Evolutionary conservation across 306 rosid genomes (phyloP).

Genomic region (Hippophae tibetana): DNA sequence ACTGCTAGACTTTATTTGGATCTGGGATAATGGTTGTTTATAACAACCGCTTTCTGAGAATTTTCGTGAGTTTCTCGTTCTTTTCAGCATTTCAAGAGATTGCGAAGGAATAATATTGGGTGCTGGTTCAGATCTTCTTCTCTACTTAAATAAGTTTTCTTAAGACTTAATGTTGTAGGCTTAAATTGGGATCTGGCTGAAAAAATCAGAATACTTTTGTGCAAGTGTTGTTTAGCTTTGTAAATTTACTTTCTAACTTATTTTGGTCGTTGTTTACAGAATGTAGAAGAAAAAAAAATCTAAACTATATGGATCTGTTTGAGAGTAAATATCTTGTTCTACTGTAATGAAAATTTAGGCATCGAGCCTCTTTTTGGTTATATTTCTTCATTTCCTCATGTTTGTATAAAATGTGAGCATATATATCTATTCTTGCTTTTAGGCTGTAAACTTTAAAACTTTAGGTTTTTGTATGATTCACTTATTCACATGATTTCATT

Average conservation of each 20-base stretch:
- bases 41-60: background rate
- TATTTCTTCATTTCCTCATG: background rate
- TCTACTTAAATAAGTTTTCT: slow-evolving; percentile 6
- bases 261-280: slow-evolving; percentile 1
- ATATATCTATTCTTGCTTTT: background rate
- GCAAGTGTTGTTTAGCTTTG: background rate
- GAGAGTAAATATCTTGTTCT: background rate
- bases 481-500: no score
- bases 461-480: no score
- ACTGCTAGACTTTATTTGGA: slow-evolving; percentile 14
- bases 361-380: background rate
- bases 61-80: slow-evolving; percentile 3
- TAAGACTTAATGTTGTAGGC: background rate
- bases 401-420: no score
- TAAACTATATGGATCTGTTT: background rate
- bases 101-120: slow-evolving; percentile 12
- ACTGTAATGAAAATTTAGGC: background rate
- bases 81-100: slow-evolving; percentile 26
- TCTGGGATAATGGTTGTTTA: slow-evolving; percentile 22
- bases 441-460: background rate
- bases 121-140: slow-evolving; percentile 39
- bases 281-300: background rate
- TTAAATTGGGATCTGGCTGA: slow-evolving; percentile 13
- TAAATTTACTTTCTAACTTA: background rate
- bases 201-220: background rate